These are phyloP conservation scores for Thielaviopsis ethacetica DNA, from an alignment of 2,329 filamentous ascomycete species.

Conservation along the genomic window DNA sequence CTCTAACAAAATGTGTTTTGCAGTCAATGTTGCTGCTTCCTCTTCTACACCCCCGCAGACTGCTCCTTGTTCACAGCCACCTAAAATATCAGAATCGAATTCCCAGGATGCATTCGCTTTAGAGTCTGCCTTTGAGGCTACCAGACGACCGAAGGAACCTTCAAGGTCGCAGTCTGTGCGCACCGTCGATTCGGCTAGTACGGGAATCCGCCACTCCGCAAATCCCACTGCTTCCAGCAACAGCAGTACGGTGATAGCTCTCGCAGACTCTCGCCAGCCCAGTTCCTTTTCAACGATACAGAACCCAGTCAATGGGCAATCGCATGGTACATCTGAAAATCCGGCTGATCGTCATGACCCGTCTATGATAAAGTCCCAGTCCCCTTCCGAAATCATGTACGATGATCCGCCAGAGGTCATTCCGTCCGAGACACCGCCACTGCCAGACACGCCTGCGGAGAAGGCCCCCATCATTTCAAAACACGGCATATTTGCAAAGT, in stretches of 20 bases:
- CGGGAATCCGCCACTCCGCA: background rate
- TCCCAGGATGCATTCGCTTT: background rate
- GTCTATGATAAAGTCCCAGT: background rate
- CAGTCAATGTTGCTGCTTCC: background rate
- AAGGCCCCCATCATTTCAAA: background rate
- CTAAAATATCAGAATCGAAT: background rate
- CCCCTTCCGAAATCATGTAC: background rate
- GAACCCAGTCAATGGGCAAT: background rate
- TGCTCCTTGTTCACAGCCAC: background rate
- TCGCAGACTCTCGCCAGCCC: background rate
- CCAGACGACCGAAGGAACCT: background rate
- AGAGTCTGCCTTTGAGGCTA: background rate
- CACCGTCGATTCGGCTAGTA: constrained; percentile 2
- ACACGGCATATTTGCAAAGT: constrained; percentile 16
- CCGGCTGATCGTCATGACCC: background rate
- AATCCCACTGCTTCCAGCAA: background rate
- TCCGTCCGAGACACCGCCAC: constrained; percentile 3
- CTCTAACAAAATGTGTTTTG: background rate
- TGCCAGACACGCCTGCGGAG: background rate
- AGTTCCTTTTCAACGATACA: background rate
- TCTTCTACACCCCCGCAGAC: background rate
- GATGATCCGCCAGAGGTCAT: constrained; percentile 9
- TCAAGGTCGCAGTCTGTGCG: background rate
- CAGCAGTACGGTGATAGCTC: background rate
- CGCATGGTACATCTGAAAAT: background rate